Evolutionary conservation across 2,329 filamentous ascomycete species (phyloP).

Genomic region (Colletotrichum scovillei): DNA sequence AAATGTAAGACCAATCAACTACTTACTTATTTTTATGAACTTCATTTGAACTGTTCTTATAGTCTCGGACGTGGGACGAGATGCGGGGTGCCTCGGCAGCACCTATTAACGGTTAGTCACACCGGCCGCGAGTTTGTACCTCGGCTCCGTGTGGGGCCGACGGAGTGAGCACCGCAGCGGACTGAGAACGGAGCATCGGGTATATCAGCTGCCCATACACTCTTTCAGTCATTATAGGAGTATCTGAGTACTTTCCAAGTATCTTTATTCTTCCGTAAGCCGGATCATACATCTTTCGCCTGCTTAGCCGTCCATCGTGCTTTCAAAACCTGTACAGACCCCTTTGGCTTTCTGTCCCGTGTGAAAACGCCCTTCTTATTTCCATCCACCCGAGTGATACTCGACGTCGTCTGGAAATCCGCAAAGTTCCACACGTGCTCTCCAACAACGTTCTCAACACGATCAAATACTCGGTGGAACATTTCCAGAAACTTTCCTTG

Average conservation of each 20-base stretch:
- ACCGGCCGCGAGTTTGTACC: background rate
- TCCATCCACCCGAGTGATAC: slow-evolving; percentile 38
- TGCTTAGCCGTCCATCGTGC: slow-evolving; percentile 31
- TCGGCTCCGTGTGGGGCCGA: background rate
- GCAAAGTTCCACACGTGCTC: slow-evolving; percentile 45
- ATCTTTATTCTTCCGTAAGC: background rate
- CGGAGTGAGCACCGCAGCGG: background rate
- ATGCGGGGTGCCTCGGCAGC: background rate
- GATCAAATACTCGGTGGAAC: slow-evolving; percentile 45
- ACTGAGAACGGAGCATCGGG: background rate
- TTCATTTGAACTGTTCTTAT: background rate
- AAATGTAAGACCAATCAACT: background rate
- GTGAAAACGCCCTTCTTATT: slow-evolving; percentile 43
- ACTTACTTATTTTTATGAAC: background rate
- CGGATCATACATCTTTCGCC: background rate
- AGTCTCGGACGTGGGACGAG: background rate
- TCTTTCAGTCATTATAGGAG: background rate
- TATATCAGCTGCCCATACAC: background rate
- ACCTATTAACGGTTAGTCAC: background rate
- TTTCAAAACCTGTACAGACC: slow-evolving; percentile 33
- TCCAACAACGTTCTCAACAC: slow-evolving; percentile 40
- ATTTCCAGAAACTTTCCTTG: slow-evolving; percentile 41
- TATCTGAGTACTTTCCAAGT: background rate
- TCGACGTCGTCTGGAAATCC: slow-evolving; percentile 39
- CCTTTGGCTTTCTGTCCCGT: slow-evolving; percentile 39